Conservation (phyloP, 2,329 filamentous ascomycete species). For the Camillea tinctor region DNA sequence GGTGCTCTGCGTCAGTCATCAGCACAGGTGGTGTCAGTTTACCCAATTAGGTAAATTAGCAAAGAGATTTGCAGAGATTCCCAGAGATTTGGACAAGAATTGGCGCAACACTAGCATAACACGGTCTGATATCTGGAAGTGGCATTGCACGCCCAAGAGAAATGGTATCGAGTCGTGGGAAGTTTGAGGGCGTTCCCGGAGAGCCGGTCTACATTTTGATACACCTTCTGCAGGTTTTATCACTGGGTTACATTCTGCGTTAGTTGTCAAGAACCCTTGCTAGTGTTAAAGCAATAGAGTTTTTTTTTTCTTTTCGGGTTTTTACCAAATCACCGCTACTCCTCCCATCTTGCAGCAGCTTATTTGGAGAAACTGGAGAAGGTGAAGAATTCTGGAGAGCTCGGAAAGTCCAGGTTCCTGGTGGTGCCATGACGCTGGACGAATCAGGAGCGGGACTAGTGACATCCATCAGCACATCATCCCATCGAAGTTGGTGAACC, state of each 20-base stretch:
- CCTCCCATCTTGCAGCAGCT: neutral
- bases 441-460: constrained; percentile 12
- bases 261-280: neutral
- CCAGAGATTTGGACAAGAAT: no score
- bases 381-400: neutral
- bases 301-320: no score
- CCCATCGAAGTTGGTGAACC: constrained; percentile 4
- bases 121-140: neutral
- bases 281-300: neutral
- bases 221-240: no score
- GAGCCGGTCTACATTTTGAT: no score
- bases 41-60: neutral
- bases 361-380: neutral
- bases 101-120: no score
- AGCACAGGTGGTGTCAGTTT: neutral
- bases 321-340: neutral
- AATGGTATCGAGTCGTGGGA: no score
- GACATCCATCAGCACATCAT: constrained; percentile 5
- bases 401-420: constrained; percentile 20
- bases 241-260: neutral
- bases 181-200: no score
- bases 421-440: constrained; percentile 19
- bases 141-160: no score
- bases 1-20: constrained; percentile 6
- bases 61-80: no score